phyloP scores from a whole-genome alignment of 2,329 filamentous ascomycete genomes.

The Penicillium polonicum region DNA sequence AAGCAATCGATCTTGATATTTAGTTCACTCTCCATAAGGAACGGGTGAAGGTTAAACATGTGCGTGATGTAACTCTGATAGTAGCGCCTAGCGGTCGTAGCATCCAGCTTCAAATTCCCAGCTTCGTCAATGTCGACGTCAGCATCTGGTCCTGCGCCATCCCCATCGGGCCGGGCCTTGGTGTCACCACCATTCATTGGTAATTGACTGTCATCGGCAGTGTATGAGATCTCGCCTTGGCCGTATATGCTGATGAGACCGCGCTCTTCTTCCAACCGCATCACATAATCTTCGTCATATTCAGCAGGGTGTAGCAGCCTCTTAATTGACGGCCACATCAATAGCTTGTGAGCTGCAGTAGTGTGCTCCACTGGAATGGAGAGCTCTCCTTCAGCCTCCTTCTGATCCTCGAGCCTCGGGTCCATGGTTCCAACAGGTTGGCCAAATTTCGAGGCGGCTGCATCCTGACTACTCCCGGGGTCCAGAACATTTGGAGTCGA shows the following conservation, averaged over 20 bases:
- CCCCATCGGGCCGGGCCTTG: slow-evolving; percentile 8
- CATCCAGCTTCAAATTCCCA: slow-evolving; percentile 56
- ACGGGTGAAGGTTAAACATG: slow-evolving; percentile 64
- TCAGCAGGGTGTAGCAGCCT: slow-evolving; percentile 58
- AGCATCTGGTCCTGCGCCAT: slow-evolving; percentile 29
- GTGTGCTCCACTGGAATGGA: slow-evolving; percentile 83
- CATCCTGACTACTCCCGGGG: background rate
- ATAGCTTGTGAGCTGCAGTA: slow-evolving; percentile 79
- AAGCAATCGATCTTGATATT: slow-evolving; percentile 54
- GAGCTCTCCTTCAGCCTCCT: slow-evolving; percentile 54
- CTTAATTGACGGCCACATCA: slow-evolving; percentile 69
- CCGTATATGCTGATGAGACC: slow-evolving; percentile 75
- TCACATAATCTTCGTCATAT: slow-evolving; percentile 69
- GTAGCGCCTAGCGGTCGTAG: slow-evolving; percentile 50
- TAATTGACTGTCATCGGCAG: slow-evolving; percentile 49
- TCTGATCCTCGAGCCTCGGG: slow-evolving; percentile 12
- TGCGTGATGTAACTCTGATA: slow-evolving; percentile 58
- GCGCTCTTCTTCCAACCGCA: slow-evolving; percentile 70
- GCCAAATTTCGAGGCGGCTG: background rate
- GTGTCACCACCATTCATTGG: slow-evolving; percentile 26
- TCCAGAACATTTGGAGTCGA: background rate
- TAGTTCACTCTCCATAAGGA: slow-evolving; percentile 57
- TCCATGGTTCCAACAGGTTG: background rate
- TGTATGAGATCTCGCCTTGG: slow-evolving; percentile 70
- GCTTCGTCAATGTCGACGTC: slow-evolving; percentile 51